Evolutionary conservation across 371 early-diverging fungal genomes (phyloP).

Genomic region (Massospora cicadina): DNA sequence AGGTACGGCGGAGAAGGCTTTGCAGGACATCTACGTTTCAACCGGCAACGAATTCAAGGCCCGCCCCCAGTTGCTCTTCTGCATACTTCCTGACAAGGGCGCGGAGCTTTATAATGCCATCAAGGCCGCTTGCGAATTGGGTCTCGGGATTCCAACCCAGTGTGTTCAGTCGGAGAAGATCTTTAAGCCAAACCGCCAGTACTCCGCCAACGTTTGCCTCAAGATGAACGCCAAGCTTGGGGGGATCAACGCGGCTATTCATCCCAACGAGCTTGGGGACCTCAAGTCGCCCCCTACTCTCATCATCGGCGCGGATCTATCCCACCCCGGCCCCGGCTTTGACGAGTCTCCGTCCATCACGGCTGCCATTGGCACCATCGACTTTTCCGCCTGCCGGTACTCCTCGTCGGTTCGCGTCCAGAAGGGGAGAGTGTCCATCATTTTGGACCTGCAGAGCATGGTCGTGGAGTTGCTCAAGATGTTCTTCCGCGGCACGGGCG

Average conservation of each 20-base stretch:
- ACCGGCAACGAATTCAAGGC: constrained; percentile 51
- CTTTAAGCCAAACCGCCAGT: constrained; percentile 37
- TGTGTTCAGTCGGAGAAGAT: constrained; percentile 73
- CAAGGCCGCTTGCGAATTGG: constrained; percentile 84
- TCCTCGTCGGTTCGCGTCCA: constrained; percentile 70
- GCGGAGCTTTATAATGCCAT: constrained; percentile 78
- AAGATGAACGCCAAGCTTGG: constrained; percentile 84
- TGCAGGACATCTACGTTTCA: constrained; percentile 49
- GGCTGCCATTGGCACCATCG: constrained; percentile 70
- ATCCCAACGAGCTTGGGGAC: constrained; percentile 27
- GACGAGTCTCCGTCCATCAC: constrained; percentile 67
- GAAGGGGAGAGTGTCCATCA: constrained; percentile 66
- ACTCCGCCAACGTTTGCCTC: constrained; percentile 53
- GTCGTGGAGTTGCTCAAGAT: constrained; percentile 61
- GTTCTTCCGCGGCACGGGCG: constrained; percentile 45
- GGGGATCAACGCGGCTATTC: constrained; percentile 46
- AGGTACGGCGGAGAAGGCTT: constrained; percentile 34
- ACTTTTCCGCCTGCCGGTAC: constrained; percentile 65
- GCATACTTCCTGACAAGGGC: constrained; percentile 75
- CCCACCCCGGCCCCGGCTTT: constrained; percentile 66
- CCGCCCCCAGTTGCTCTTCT: constrained; percentile 55
- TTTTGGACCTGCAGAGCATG: constrained; percentile 66
- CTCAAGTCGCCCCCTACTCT: constrained; percentile 60
- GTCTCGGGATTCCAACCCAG: constrained; percentile 78
- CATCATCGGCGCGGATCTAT: constrained; percentile 88